Conservation (phyloP, 306 rosid species). For the Cyamopsis tetragonoloba region DNA sequence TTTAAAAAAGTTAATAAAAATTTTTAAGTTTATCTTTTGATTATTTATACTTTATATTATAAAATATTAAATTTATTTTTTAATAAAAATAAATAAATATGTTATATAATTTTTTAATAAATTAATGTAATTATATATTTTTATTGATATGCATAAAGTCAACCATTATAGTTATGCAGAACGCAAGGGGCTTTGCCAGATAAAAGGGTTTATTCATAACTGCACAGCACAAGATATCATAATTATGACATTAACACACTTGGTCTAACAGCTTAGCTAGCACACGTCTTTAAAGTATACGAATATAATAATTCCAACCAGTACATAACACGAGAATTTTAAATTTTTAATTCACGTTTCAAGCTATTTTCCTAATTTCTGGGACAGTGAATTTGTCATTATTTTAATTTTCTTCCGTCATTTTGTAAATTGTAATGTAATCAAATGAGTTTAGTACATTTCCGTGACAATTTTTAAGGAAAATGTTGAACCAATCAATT, state of each 20-base stretch:
- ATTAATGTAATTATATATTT: too few species aligned
- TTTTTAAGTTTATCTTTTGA: too few species aligned
- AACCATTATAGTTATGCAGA: too few species aligned
- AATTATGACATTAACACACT: slow-evolving; percentile 7
- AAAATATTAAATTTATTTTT: too few species aligned
- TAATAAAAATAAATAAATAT: too few species aligned
- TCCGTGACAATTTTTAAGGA: background rate
- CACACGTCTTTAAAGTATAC: slow-evolving; percentile 6
- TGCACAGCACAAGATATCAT: slow-evolving; percentile 9
- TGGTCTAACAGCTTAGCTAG: background rate
- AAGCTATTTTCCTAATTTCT: background rate
- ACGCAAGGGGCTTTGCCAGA: too few species aligned
- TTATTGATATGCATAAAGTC: too few species aligned
- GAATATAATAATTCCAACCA: slow-evolving; percentile 11
- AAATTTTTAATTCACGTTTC: background rate
- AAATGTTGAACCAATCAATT: background rate
- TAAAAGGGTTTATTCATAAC: too few species aligned
- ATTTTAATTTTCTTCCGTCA: background rate
- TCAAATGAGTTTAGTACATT: background rate
- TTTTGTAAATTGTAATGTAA: background rate
- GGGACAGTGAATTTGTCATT: background rate
- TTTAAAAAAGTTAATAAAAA: too few species aligned
- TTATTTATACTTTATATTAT: too few species aligned
- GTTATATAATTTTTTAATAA: too few species aligned
- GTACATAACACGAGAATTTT: too few species aligned